Base-by-base conservation (phyloP, 1,284 basidiomycete genomes). In the Melampsora americana region DNA sequence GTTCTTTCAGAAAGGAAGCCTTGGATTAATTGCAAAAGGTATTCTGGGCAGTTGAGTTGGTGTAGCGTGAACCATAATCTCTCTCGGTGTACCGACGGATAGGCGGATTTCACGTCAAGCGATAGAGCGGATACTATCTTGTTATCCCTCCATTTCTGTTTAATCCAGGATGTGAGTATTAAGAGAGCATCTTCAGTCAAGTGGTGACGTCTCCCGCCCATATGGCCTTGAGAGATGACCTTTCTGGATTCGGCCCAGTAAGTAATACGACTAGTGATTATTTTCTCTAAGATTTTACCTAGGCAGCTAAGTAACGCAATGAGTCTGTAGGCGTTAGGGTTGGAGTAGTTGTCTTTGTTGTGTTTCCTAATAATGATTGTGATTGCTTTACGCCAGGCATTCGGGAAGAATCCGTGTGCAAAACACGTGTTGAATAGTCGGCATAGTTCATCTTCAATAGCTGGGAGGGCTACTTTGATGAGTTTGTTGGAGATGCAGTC, bases 401-500 rank as follows among this genome's bases (percentile, higher is more conserved):
- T 28, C 0, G 62, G 62, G 32, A 28, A 64, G 7, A 7, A 12
- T 7, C 62, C 39, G 0, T 9, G 0, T 28, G 35, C 9, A 44
- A 53, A 44, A 20, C 50, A 59, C 2, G 32, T 11, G 5, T 69
- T 59, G 39, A 35, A 70, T 0, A 70, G 28, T 0, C 16, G 23
- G 20, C 30, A 16, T 30, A 68, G 14, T 2, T 20, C 4, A 1
- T 4, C 18, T 7, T 42, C 20, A 9, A 69, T 20, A 2, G 30
- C 9, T 7, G 67, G 28, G 14, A n/a, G 2, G 2, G 32, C 32
- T 16, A 30, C 23, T 32, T 53, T 53, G 9, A 68, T 46, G n/a
- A 56, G 12, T 18, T 68, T 26, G 42, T 69, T 69, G 20, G 53
- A 35, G 20, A 60, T 35, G 6, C 32, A 2, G 20, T 70, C 69